Base-by-base conservation (phyloP, 495 filamentous ascomycete genomes). In the Schizothecium vesticola region DNA sequence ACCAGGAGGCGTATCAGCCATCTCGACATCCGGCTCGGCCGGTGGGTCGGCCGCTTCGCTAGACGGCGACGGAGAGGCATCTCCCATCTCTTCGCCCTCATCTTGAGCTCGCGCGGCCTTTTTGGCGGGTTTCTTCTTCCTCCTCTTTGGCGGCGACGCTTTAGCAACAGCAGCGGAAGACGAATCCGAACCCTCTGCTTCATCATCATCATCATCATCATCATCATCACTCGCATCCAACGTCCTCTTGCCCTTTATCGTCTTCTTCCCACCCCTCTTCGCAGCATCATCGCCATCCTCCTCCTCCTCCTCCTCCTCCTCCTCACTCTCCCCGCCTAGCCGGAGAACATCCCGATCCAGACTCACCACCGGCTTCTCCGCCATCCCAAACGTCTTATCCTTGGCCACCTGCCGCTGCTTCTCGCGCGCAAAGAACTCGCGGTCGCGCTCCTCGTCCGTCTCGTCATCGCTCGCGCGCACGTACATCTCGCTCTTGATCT, bases 401-500 rank as follows among this genome's bases (percentile, higher is more conserved):
- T 78, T 80, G 0, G 69, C 68, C 43, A 67, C 61, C 71, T 79
- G 73, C 60, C 76, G 67, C 7, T 29, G 78, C 75, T 85, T 83
- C 77, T 95, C 91, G n/a, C 82, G 78, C 7, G 74, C 83, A 79
- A 93, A 96, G 76, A 95, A 96, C 56, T 75, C 77, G 73, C 91
- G 87, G 55, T 81, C 80, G 61, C 90, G 21, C 60, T 84, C 85
- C 43, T 87, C 87, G 64, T 90, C 90, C n/a, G 83, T 87, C 69
- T 96, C 92, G 65, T 95, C 92, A 69, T 92, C 91, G 75, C 88
- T 91, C 43, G 87, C 86, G 69, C 89, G 84, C 43, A 99, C 90
- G 76, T 87, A 96, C 55, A 94, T 77, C 22, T 87, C 87, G 74
- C 90, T 93, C 83, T 97, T 97, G 76, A 96, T 91, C 75, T 90